Percentiles rank a stretch among this genome's conserved stretches.
Evolutionary conservation across 1,284 basidiomycete genomes (phyloP).

Genomic region (Moesziomyces sp.): DNA sequence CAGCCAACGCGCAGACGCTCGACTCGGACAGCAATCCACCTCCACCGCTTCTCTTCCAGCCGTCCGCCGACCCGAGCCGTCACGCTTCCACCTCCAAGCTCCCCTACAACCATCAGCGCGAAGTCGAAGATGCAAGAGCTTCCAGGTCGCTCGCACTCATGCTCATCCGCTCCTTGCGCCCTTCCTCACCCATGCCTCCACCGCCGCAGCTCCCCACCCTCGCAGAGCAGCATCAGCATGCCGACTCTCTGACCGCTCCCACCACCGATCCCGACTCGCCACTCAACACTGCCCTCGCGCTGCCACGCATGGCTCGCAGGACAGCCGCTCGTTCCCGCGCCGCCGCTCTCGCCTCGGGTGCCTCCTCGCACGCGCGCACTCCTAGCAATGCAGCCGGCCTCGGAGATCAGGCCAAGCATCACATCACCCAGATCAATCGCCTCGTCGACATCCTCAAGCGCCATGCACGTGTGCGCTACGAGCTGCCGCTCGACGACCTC

Average conservation of each 20-base stretch:
- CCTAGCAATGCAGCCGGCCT: slow-evolving; percentile 54
- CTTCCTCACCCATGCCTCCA: slow-evolving; percentile 32
- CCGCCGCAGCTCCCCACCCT: slow-evolving; percentile 25
- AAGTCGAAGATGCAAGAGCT: slow-evolving; percentile 41
- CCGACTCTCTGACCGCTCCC: not conserved
- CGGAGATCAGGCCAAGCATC: slow-evolving; percentile 44
- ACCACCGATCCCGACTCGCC: slow-evolving; percentile 28
- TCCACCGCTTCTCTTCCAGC: not conserved
- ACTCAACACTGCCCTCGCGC: slow-evolving; percentile 15
- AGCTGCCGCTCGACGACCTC: slow-evolving; percentile 78
- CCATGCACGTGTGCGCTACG: slow-evolving; percentile 80
- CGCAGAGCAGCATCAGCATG: slow-evolving; percentile 8
- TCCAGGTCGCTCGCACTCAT: slow-evolving; percentile 33
- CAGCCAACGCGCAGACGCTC: slow-evolving; percentile 2
- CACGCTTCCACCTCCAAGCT: slow-evolving; percentile 2
- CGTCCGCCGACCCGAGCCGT: not conserved
- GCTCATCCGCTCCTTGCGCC: slow-evolving; percentile 42
- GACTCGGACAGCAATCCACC: not conserved
- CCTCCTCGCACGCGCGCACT: slow-evolving; percentile 48
- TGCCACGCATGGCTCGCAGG: slow-evolving; percentile 36
- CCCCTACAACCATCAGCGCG: slow-evolving; percentile 11
- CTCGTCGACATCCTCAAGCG: slow-evolving; percentile 79
- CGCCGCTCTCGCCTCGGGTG: slow-evolving; percentile 32
- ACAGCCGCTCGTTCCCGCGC: slow-evolving; percentile 42
- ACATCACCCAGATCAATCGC: slow-evolving; percentile 71